Evolutionary conservation across 2,329 filamentous ascomycete genomes (phyloP).

Genomic region (Microdochium bolleyi): DNA sequence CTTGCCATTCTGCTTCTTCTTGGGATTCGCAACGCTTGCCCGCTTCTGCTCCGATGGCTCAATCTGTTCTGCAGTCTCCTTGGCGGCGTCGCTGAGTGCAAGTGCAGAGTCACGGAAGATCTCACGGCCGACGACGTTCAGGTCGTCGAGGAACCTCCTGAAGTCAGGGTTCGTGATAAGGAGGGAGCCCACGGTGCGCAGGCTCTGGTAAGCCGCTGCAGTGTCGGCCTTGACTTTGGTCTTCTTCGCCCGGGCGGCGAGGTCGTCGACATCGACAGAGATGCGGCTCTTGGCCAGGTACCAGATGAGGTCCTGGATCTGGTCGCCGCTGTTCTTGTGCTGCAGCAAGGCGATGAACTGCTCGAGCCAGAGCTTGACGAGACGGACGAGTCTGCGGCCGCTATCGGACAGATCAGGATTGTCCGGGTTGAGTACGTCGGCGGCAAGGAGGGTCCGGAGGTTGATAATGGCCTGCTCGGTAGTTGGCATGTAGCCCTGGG

Average conservation of each 20-base stretch:
- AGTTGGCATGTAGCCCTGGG: constrained; percentile 84
- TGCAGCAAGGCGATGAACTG: constrained; percentile 75
- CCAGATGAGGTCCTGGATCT: constrained; percentile 91
- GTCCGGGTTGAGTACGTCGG: constrained; percentile 70
- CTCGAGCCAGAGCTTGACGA: constrained; percentile 64
- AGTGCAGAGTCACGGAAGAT: constrained; percentile 83
- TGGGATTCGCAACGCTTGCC: constrained; percentile 36
- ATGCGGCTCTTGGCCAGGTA: constrained; percentile 68
- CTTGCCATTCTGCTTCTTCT: constrained; percentile 14
- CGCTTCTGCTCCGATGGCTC: constrained; percentile 59
- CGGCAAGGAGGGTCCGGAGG: constrained; percentile 68
- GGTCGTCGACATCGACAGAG: constrained; percentile 56
- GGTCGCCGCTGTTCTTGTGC: constrained; percentile 76
- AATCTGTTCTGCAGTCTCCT: constrained; percentile 64
- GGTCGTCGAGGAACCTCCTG: constrained; percentile 73
- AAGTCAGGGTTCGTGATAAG: constrained; percentile 88
- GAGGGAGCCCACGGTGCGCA: constrained; percentile 77
- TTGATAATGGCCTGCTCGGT: constrained; percentile 78
- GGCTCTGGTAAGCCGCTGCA: constrained; percentile 68
- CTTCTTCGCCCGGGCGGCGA: constrained; percentile 51
- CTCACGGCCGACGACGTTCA: constrained; percentile 70
- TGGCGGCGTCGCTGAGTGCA: constrained; percentile 67
- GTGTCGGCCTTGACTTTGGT: constrained; percentile 64
- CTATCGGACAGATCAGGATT: constrained; percentile 69
- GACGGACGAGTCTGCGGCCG: constrained; percentile 65